These are phyloP conservation scores for Saturnispora silvae DNA, from an alignment of 805 yeast species.

Conservation along the genomic window DNA sequence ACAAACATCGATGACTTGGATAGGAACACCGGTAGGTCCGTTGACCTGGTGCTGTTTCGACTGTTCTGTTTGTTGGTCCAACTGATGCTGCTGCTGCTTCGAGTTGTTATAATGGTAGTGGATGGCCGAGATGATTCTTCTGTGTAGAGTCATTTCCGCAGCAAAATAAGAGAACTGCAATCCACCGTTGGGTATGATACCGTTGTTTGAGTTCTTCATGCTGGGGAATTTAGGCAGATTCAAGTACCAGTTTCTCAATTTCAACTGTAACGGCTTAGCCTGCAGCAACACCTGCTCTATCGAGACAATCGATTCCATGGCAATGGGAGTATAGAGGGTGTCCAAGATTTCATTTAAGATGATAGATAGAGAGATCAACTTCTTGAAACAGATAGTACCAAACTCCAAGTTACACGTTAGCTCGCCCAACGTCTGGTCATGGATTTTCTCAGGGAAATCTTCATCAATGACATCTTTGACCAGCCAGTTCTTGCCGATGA, in stretches of 20 bases:
- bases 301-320: slow-evolving; percentile 43
- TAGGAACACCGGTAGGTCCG: slow-evolving; percentile 28
- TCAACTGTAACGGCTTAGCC: slow-evolving; percentile 76
- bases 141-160: slow-evolving; percentile 76
- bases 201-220: too few relatives aligned
- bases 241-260: slow-evolving; percentile 67
- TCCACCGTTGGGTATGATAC: slow-evolving; percentile 57
- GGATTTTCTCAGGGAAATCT: slow-evolving; percentile 67
- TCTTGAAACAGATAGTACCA: slow-evolving; percentile 60
- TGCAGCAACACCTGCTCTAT: slow-evolving; percentile 58
- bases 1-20: slow-evolving; percentile 55
- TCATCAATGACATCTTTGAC: slow-evolving; percentile 58
- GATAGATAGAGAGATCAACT: slow-evolving; percentile 53
- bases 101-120: too few relatives aligned
- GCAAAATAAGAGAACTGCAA: slow-evolving; percentile 81
- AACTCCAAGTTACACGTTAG: slow-evolving; percentile 55
- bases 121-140: slow-evolving; percentile 57
- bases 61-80: too few relatives aligned
- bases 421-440: slow-evolving; percentile 11
- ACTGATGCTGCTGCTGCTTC: too few relatives aligned
- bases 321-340: slow-evolving; percentile 60
- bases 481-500: slow-evolving; percentile 67
- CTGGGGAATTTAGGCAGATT: slow-evolving; percentile 54
- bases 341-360: slow-evolving; percentile 65
- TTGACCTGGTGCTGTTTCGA: too few relatives aligned